Evolutionary conservation across 345 rosid species (phyloP), one percentile per base, ranked within the genome.

Genomic region (Toxicodendron radicans): DNA sequence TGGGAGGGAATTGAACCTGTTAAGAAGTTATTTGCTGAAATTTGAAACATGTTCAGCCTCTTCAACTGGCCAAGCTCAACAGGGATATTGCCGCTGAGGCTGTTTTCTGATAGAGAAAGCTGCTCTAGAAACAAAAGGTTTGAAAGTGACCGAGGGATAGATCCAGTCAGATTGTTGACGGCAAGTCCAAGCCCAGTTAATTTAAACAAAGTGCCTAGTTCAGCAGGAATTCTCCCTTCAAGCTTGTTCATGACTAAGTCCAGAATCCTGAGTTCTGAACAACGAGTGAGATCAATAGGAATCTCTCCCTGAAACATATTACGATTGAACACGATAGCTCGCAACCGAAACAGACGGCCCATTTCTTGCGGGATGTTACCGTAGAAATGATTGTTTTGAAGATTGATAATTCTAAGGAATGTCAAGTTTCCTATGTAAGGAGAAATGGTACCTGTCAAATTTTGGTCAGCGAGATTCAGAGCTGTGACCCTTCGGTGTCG

Each of bases 261-360:
- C 0, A 79, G 73, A n/a, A 17, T n/a, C 24, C 45, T 38, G 23
- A 84, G 81, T 10, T 65, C 61, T 1, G 66, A 63, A 63, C 87
- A 81, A 53, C 3, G 33, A 27, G 79, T 18, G 6, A 84, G 67
- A 41, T 74, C 68, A 13, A 27, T 12, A 1, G 84, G 83, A 51
- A 81, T 71, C 69, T 67, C 66, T 3, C 86, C 84, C 38, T 58
- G 75, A 14, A 80, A 73, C 23, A 73, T 38, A 66, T 82, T 82
- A 32, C 9, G 63, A 21, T 49, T 41, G 1, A 81, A 66, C 1
- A 14, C 3, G 17, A 81, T 32, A 4, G 7, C 27, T 54, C 5
- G 76, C 23, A 81, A 56, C 2, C 76, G 80, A 46, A 35, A 63
- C 46, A 81, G 60, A 20, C 65, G 8, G 10, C 81, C 84, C 14